A percentile compares a stretch with the other conserved stretches of the same genome.
Conservation (phyloP, 1,284 basidiomycete genomes). For the Phylloboletellus chloephorus region DNA sequence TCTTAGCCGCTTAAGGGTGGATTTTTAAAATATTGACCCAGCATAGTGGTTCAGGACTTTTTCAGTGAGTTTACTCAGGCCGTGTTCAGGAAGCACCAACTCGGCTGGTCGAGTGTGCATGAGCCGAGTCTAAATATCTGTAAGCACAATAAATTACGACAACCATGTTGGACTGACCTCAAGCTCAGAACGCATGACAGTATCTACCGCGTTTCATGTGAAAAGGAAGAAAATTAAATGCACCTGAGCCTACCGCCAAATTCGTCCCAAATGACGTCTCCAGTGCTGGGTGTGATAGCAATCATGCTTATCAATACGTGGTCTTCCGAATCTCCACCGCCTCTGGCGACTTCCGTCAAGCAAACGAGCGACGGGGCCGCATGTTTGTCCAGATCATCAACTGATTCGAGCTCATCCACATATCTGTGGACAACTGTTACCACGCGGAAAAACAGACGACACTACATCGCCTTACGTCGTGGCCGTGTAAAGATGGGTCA, state of each 20-base stretch:
- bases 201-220: slow-evolving; percentile 44
- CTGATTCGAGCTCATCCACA: slow-evolving; percentile 67
- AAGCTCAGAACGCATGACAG: slow-evolving; percentile 79
- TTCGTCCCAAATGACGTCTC: slow-evolving; percentile 89
- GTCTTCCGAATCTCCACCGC: slow-evolving; percentile 45
- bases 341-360: slow-evolving; percentile 59
- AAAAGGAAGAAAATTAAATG: slow-evolving; percentile 10
- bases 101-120: slow-evolving; percentile 83
- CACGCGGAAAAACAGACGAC: background rate
- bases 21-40: slow-evolving; percentile 38
- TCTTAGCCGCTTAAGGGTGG: slow-evolving; percentile 10
- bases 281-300: slow-evolving; percentile 80
- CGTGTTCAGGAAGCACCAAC: slow-evolving; percentile 60
- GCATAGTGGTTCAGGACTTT: slow-evolving; percentile 73
- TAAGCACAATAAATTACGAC: slow-evolving; percentile 6
- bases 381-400: slow-evolving; percentile 57
- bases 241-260: slow-evolving; percentile 58
- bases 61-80: slow-evolving; percentile 69
- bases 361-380: slow-evolving; percentile 61
- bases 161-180: slow-evolving; percentile 45
- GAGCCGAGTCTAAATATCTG: slow-evolving; percentile 60
- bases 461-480: slow-evolving; percentile 60
- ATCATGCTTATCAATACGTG: slow-evolving; percentile 69
- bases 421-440: slow-evolving; percentile 42
- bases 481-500: slow-evolving; percentile 83